Conservation (phyloP, 352 stramenopile genomes). For the Phytophthora fragariae region DNA sequence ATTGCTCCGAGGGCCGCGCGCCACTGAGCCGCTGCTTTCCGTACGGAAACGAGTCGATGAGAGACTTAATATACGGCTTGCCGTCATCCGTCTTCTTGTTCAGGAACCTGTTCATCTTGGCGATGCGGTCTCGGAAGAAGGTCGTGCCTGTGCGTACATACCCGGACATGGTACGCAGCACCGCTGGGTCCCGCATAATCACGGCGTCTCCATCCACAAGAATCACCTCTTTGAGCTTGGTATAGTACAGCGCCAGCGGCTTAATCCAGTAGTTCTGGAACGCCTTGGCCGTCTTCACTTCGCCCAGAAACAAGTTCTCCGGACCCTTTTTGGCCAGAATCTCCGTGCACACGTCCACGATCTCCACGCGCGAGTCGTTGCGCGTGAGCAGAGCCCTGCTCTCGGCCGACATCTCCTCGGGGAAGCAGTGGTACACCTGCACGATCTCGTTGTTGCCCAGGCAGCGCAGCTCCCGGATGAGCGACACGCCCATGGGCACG, state of each 20-base stretch:
- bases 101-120: slow-evolving; percentile 46
- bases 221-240: slow-evolving; percentile 53
- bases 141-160: slow-evolving; percentile 60
- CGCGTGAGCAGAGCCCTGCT: slow-evolving; percentile 44
- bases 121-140: slow-evolving; percentile 75
- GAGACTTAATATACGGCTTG: slow-evolving; percentile 43
- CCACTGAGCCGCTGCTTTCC: slow-evolving; percentile 42
- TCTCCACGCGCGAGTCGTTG: slow-evolving; percentile 58
- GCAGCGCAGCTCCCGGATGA: slow-evolving; percentile 59
- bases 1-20: slow-evolving; percentile 43
- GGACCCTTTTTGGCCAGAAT: slow-evolving; percentile 37
- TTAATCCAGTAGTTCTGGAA: slow-evolving; percentile 76
- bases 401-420: slow-evolving; percentile 50
- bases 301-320: slow-evolving; percentile 38
- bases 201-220: slow-evolving; percentile 68
- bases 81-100: slow-evolving; percentile 41
- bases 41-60: slow-evolving; percentile 61
- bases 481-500: slow-evolving; percentile 56
- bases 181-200: slow-evolving; percentile 48
- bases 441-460: slow-evolving; percentile 34
- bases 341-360: slow-evolving; percentile 69
- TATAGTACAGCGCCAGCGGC: slow-evolving; percentile 64
- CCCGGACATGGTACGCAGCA: slow-evolving; percentile 38
- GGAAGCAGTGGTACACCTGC: slow-evolving; percentile 37
- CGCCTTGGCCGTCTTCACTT: slow-evolving; percentile 30